phyloP scores from a whole-genome alignment of 176 grass and related monocot genomes.

The Raddia distichophylla region DNA sequence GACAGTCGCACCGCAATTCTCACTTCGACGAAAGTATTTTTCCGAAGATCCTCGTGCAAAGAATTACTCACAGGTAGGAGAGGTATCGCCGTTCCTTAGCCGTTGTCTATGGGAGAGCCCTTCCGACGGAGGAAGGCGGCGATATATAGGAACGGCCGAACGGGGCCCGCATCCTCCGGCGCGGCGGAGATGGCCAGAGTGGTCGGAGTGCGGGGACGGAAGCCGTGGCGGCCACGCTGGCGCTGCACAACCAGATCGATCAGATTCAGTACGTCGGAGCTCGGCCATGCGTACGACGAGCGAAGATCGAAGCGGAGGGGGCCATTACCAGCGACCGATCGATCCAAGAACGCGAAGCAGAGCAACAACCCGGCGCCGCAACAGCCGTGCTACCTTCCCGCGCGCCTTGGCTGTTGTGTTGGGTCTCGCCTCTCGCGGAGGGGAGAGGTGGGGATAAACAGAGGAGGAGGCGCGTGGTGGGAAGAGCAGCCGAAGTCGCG shows the following conservation, averaged over 20 bases:
- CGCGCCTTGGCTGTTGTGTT: neutral
- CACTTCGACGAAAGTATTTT: neutral
- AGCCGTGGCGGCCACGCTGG: conserved; percentile 13
- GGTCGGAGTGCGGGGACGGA: conserved; percentile 31
- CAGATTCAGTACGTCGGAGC: neutral
- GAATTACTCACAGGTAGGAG: neutral
- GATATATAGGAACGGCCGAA: conserved; percentile 42
- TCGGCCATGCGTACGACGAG: neutral
- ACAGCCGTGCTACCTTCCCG: neutral
- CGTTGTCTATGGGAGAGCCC: conserved; percentile 67
- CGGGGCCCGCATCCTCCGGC: conserved; percentile 46
- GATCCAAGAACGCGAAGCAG: neutral
- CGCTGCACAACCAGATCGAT: neutral
- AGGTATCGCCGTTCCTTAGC: conserved; percentile 26
- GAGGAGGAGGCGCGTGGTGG: neutral
- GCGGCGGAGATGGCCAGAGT: conserved; percentile 63
- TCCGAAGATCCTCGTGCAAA: neutral
- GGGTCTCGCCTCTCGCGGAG: neutral
- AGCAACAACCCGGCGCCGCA: neutral
- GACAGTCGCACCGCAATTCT: neutral
- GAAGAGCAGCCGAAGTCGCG: neutral
- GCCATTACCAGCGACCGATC: conserved; percentile 15
- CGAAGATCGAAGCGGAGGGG: neutral
- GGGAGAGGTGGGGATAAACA: neutral
- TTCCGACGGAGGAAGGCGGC: conserved; percentile 47